phyloP scores from a whole-genome alignment of 164 flowering plant genomes.

The Brasenia schreberi region DNA sequence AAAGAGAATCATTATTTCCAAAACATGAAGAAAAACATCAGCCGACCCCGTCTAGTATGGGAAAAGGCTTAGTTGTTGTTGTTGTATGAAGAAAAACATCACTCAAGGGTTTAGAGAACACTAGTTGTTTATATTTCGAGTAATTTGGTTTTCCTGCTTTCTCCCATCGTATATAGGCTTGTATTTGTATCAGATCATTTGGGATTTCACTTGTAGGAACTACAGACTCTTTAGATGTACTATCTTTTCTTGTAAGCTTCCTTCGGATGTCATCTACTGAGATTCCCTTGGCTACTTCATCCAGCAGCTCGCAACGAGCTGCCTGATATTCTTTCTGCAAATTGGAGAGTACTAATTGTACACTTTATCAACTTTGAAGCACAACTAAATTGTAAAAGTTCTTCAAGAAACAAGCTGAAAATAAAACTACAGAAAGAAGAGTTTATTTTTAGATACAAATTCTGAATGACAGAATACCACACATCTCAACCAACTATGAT shows the following conservation, averaged over 20 bases:
- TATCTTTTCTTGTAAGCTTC: conserved; percentile 36
- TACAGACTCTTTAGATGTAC: conserved; percentile 21
- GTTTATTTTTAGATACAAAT: too few species aligned
- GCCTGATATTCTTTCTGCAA: conserved; percentile 90
- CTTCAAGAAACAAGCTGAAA: too few species aligned
- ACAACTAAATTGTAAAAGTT: too few species aligned
- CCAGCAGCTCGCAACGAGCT: conserved; percentile 68
- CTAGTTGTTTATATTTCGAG: conserved; percentile 55
- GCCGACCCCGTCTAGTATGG: too few species aligned
- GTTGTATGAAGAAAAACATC: too few species aligned
- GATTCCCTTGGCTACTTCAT: conserved; percentile 63
- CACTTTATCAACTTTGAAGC: too few species aligned
- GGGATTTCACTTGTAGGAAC: conserved; percentile 33
- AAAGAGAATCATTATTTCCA: too few species aligned
- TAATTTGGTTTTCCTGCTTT: conserved; percentile 78
- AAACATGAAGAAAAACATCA: too few species aligned
- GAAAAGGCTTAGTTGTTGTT: too few species aligned
- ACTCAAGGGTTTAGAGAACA: conserved; percentile 14
- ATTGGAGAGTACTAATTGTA: not conserved
- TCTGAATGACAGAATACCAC: too few species aligned
- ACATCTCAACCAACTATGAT: too few species aligned
- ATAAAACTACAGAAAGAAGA: too few species aligned
- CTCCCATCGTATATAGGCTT: conserved; percentile 77
- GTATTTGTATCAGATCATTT: conserved; percentile 56
- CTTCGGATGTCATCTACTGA: conserved; percentile 54